Conservation (phyloP, 2,329 filamentous ascomycete genomes). For the Aspergillus pseudoviridinutans region DNA sequence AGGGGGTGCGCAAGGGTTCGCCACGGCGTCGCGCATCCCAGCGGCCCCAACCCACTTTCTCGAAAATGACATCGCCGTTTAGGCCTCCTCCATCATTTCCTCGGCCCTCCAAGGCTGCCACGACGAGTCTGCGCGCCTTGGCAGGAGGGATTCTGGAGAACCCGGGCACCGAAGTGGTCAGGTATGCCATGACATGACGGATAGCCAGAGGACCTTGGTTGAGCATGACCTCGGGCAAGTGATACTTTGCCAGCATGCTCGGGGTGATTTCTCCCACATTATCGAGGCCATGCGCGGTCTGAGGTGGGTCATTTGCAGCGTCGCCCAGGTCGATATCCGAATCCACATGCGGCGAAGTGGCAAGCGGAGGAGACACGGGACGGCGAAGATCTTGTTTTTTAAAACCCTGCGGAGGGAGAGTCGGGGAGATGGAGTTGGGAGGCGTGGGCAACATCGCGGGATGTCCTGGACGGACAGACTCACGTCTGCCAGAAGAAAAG, state of each 20-base stretch:
- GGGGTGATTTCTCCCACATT: conserved; percentile 79
- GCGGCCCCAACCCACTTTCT: conserved; percentile 95
- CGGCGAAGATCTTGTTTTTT: conserved; percentile 55
- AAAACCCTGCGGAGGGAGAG: conserved; percentile 74
- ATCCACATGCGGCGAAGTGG: conserved; percentile 58
- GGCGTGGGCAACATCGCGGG: conserved; percentile 69
- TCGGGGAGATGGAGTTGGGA: conserved; percentile 91
- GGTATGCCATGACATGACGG: conserved; percentile 89
- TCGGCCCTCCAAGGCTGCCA: conserved; percentile 84
- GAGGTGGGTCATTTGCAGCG: conserved; percentile 47
- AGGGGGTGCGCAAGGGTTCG: conserved; percentile 44
- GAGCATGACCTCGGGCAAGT: conserved; percentile 86
- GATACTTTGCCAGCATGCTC: conserved; percentile 77
- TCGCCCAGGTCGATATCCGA: conserved; percentile 86
- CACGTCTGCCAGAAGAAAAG: conserved; percentile 25
- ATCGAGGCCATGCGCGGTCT: conserved; percentile 56
- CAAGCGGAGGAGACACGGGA: conserved; percentile 40
- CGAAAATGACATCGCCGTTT: conserved; percentile 62
- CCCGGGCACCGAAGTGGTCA: conserved; percentile 88
- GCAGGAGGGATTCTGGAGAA: conserved; percentile 84
- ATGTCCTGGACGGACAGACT: conserved; percentile 30
- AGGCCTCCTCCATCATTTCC: conserved; percentile 53
- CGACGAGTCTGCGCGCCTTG: conserved; percentile 85
- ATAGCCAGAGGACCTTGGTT: conserved; percentile 89
- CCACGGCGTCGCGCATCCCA: conserved; percentile 82